Conservation (phyloP, 106 monocot genomes). For the Allium sativum region DNA sequence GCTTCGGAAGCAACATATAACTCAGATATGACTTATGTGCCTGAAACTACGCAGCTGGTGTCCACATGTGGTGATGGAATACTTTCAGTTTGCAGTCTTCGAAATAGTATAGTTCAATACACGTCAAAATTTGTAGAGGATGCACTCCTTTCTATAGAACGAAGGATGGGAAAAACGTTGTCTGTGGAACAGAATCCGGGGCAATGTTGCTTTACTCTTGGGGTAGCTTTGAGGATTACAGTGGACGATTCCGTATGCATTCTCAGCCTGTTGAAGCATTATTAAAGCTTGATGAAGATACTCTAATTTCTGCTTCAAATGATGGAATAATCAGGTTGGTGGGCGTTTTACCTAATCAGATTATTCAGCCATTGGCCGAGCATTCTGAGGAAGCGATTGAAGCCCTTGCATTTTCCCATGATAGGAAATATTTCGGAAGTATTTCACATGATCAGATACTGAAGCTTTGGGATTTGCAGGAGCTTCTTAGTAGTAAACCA, state of each 20-base stretch:
- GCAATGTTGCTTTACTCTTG: slow-evolving; percentile 77
- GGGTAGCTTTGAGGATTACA: slow-evolving; percentile 91
- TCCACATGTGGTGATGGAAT: slow-evolving; percentile 95
- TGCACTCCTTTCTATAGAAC: slow-evolving; percentile 80
- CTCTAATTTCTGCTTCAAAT: slow-evolving; percentile 80
- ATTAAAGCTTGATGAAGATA: slow-evolving; percentile 92
- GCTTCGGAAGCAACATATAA: slow-evolving; percentile 29
- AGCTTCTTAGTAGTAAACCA: no score
- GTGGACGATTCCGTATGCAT: slow-evolving; percentile 83
- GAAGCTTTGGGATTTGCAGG: no score
- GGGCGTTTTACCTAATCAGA: slow-evolving; percentile 80
- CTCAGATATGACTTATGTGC: slow-evolving; percentile 49
- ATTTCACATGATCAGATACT: slow-evolving; percentile 94
- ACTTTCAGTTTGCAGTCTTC: slow-evolving; percentile 70
- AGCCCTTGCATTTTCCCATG: slow-evolving; percentile 75
- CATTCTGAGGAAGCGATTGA: slow-evolving; percentile 93
- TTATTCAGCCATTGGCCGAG: slow-evolving; percentile 79
- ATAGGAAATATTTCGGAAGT: slow-evolving; percentile 80
- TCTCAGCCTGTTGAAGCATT: slow-evolving; percentile 68
- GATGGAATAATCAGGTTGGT: slow-evolving; percentile 97
- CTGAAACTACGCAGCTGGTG: slow-evolving; percentile 36
- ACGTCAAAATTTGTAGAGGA: slow-evolving; percentile 88
- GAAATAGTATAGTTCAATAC: slow-evolving; percentile 62
- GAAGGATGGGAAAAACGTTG: slow-evolving; percentile 93
- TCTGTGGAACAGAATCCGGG: slow-evolving; percentile 90